Base-by-base conservation (phyloP, 805 yeast species). In the Pichia manshurica region DNA sequence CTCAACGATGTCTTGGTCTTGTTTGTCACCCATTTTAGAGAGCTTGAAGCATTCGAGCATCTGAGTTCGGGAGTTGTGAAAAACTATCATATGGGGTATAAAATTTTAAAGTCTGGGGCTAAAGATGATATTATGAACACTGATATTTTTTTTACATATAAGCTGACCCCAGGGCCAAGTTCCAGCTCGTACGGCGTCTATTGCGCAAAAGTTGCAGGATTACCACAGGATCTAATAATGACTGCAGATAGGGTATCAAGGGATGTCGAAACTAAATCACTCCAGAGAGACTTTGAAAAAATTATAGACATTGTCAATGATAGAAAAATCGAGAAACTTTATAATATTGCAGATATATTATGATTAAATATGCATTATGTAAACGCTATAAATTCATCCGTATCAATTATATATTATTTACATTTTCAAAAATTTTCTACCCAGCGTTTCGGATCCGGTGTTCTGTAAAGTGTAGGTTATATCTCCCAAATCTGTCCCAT, bases 21-120 rank as follows among this genome's bases (percentile, higher is more conserved):
- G 36, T 89, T 88, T 63, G 85, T 90, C 32, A 89, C 97, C 0
- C 97, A 89, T 64, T 89, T 81, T 57, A 89, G 90, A 5, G 72
- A 78, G 17, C 66, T 89, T 36, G 75, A 81, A 47, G 66, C 69
- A 17, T 70, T 84, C 33, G 79, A 77, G 35, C 55, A 65, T 3
- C 60, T 60, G 25, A 71, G 65, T 23, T 21, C 67, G 1, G 50
- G 53, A 1, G 53, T 62, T 3, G 80, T 83, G 10, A 69, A 69
- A 19, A 84, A 83, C 57, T 83, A 72, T 63, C 88, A 84, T 56
- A 82, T 89, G 88, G 89, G 84, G 17, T 86, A 57, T 35, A 49
- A 54, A 17, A 28, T 54, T 4, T 33, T 51, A 1, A 52, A 48
- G 5, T 50, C 47, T 20, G 53, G 50, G 15, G 42, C 36, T 20